Conservation (phyloP, 352 stramenopile species). For the Ophiocytium majus region DNA sequence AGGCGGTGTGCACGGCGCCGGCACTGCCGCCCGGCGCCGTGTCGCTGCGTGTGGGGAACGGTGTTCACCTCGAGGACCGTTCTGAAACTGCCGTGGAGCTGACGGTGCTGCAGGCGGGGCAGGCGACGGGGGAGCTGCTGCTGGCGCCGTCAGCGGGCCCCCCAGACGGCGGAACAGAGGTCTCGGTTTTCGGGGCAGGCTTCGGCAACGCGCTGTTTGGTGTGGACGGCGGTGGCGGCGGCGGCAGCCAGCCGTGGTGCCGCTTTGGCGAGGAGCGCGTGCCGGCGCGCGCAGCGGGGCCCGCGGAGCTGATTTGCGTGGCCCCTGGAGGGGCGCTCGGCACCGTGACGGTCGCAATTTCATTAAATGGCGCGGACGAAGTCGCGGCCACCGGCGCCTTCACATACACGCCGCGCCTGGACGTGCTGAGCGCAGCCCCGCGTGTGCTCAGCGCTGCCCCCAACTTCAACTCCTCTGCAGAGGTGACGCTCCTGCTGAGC, state of each 20-base stretch:
- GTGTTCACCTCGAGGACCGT: background rate
- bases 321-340: background rate
- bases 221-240: background rate
- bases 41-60: slow-evolving; percentile 15
- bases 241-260: background rate
- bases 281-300: too few relatives aligned
- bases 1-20: slow-evolving; percentile 35
- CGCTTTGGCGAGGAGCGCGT: background rate
- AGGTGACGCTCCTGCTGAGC: background rate
- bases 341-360: background rate
- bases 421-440: background rate
- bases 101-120: background rate
- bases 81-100: background rate
- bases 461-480: background rate
- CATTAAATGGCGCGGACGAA: background rate
- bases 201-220: background rate
- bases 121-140: background rate
- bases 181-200: background rate
- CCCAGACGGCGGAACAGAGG: background rate
- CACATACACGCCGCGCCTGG: background rate
- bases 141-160: background rate
- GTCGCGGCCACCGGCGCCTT: background rate
- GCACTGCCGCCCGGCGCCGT: slow-evolving; percentile 29
- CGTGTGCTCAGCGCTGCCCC: background rate
- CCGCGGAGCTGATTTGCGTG: background rate